These are phyloP conservation scores for Phytophthora pinifolia DNA, from an alignment of 352 stramenopile species.

Conservation along the genomic window DNA sequence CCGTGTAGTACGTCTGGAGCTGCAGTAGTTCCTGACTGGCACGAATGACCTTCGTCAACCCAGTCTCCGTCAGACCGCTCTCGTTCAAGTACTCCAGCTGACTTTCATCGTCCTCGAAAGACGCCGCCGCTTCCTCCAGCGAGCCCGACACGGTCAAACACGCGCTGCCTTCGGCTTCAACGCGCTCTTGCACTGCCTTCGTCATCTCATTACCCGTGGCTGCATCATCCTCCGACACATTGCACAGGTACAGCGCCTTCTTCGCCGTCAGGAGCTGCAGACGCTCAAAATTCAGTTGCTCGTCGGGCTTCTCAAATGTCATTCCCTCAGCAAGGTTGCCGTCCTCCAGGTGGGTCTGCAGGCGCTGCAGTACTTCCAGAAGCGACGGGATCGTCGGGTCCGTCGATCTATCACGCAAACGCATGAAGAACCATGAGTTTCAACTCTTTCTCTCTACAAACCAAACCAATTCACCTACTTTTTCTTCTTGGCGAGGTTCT, in stretches of 20 bases:
- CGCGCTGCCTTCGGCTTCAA: slow-evolving; percentile 68
- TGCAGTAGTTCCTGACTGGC: slow-evolving; percentile 93
- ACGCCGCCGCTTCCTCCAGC: slow-evolving; percentile 76
- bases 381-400: slow-evolving; percentile 59
- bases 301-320: slow-evolving; percentile 76
- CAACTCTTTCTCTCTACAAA: background rate
- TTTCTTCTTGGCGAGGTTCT: slow-evolving; percentile 77
- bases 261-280: slow-evolving; percentile 90
- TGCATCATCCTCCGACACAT: slow-evolving; percentile 96
- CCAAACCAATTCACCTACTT: slow-evolving; percentile 38
- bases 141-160: slow-evolving; percentile 76
- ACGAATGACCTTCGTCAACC: slow-evolving; percentile 84
- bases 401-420: slow-evolving; percentile 33
- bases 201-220: slow-evolving; percentile 94
- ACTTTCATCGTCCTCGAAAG: slow-evolving; percentile 89
- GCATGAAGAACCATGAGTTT: slow-evolving; percentile 8
- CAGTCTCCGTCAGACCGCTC: slow-evolving; percentile 69
- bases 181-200: slow-evolving; percentile 61
- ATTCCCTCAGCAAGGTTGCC: slow-evolving; percentile 63
- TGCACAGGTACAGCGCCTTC: slow-evolving; percentile 97
- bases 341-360: slow-evolving; percentile 81
- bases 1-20: slow-evolving; percentile 97
- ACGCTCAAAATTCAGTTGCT: slow-evolving; percentile 84
- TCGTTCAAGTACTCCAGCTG: slow-evolving; percentile 94
- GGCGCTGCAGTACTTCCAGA: slow-evolving; percentile 56